phyloP scores from a whole-genome alignment of 2,329 filamentous ascomycete species.

The Paraphoma sp. region DNA sequence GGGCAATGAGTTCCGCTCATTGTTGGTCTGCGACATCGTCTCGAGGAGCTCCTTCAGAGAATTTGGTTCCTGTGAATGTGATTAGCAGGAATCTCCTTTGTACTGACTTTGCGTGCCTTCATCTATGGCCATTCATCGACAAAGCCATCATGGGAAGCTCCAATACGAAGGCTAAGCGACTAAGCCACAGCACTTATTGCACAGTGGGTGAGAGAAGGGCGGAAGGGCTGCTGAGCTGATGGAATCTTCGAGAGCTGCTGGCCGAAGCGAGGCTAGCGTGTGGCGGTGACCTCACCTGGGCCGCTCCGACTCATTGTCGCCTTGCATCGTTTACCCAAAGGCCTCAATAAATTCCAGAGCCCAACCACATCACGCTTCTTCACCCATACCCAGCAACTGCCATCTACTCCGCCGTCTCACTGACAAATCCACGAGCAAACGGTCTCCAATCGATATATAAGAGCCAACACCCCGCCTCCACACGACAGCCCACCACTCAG shows the following conservation, averaged over 20 bases:
- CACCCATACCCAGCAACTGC: conserved; percentile 7
- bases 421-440: conserved; percentile 16
- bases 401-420: conserved; percentile 1
- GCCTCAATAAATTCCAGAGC: conserved; percentile 18
- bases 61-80: too few species aligned
- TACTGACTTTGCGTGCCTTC: too few species aligned
- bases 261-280: conserved; percentile 21
- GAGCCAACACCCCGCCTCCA: conserved; percentile 12
- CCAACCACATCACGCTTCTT: conserved; percentile 3
- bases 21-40: too few species aligned
- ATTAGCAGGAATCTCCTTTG: too few species aligned
- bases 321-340: conserved; percentile 11
- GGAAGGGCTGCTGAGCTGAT: conserved; percentile 20
- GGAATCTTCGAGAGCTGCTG: conserved; percentile 25
- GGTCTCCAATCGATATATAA: conserved; percentile 9
- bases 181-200: conserved; percentile 5
- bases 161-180: neutral
- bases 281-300: conserved; percentile 27
- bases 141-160: neutral
- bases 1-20: too few species aligned
- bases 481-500: conserved; percentile 13
- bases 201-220: conserved; percentile 18
- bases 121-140: neutral
- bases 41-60: too few species aligned
- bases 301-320: conserved; percentile 25